Conservation (phyloP, 2,329 filamentous ascomycete species). For the Tolypocladium inflatum region DNA sequence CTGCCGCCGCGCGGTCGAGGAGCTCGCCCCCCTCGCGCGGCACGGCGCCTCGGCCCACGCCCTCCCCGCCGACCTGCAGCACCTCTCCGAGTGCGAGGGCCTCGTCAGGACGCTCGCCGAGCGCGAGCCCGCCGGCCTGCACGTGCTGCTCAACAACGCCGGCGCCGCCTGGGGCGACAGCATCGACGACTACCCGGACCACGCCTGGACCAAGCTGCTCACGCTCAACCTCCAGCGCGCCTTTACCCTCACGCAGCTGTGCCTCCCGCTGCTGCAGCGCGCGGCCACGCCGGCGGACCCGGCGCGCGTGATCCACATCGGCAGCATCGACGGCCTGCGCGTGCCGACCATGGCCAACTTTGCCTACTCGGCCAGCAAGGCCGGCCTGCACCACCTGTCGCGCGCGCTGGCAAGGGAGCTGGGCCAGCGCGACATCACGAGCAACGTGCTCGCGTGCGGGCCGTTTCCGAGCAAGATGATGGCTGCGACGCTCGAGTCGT, state of each 20-base stretch:
- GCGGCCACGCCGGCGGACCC: slow-evolving; percentile 34
- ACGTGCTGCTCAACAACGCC: slow-evolving; percentile 58
- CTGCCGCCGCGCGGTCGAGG: slow-evolving; percentile 45
- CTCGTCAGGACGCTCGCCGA: slow-evolving; percentile 42
- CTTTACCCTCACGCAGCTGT: slow-evolving; percentile 54
- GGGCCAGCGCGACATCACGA: slow-evolving; percentile 50
- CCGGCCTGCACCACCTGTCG: slow-evolving; percentile 54
- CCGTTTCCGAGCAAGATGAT: slow-evolving; percentile 65
- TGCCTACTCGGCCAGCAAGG: slow-evolving; percentile 52
- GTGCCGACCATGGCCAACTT: slow-evolving; percentile 51
- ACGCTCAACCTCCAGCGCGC: slow-evolving; percentile 60
- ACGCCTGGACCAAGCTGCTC: slow-evolving; percentile 48
- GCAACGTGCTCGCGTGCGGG: slow-evolving; percentile 62
- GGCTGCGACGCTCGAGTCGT: slow-evolving; percentile 47
- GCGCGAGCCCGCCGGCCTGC: slow-evolving; percentile 38
- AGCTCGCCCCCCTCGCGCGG: slow-evolving; percentile 40
- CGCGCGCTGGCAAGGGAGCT: slow-evolving; percentile 50
- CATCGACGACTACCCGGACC: slow-evolving; percentile 49
- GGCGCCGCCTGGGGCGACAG: slow-evolving; percentile 55
- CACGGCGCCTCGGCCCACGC: slow-evolving; percentile 39
- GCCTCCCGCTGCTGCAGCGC: slow-evolving; percentile 48
- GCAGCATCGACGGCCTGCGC: slow-evolving; percentile 51
- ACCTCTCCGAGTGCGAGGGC: slow-evolving; percentile 42
- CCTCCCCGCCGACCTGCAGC: slow-evolving; percentile 56
- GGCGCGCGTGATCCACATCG: slow-evolving; percentile 54